A percentile compares a stretch with the other conserved stretches of the same genome.
These are phyloP conservation scores for Mortierella sp. DNA, from an alignment of 371 early-diverging fungal genomes.

Conservation along the genomic window DNA sequence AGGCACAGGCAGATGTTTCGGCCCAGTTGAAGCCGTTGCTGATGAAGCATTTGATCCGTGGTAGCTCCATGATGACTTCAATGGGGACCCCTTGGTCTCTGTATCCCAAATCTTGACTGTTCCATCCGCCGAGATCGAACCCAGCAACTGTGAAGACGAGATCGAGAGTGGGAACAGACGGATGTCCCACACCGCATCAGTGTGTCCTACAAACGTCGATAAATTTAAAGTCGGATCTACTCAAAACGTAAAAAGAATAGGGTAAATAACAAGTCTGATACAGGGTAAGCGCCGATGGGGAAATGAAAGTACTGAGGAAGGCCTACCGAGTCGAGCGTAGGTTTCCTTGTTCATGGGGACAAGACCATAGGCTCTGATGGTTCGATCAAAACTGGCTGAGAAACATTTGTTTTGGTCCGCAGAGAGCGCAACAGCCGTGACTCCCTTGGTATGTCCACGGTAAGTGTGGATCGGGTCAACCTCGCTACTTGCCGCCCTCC, in stretches of 20 bases:
- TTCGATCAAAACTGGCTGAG: constrained; percentile 84
- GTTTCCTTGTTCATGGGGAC: constrained; percentile 71
- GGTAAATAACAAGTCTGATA: not conserved
- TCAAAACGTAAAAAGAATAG: not conserved
- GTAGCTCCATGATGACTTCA: constrained; percentile 68
- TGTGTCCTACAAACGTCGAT: constrained; percentile 83
- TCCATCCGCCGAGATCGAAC: constrained; percentile 87
- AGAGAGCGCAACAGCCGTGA: constrained; percentile 80
- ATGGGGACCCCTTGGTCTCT: constrained; percentile 57
- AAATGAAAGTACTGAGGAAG: constrained; percentile 10
- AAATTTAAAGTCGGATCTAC: constrained; percentile 70
- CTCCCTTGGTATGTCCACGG: constrained; percentile 84
- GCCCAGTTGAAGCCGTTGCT: not conserved
- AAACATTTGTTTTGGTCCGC: constrained; percentile 72
- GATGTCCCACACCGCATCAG: constrained; percentile 91
- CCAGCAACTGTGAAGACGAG: constrained; percentile 65
- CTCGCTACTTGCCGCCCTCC: constrained; percentile 58
- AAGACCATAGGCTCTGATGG: constrained; percentile 81
- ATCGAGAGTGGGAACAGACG: constrained; percentile 71
- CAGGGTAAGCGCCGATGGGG: not conserved
- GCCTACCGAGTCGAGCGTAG: constrained; percentile 69
- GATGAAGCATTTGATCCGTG: constrained; percentile 42
- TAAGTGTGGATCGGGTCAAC: constrained; percentile 82
- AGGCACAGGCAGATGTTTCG: constrained; percentile 61
- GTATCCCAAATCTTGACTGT: constrained; percentile 89